A percentile compares a stretch with the other conserved stretches of the same genome.
Conservation (phyloP, 2,329 filamentous ascomycete genomes). For the Microsporum ferrugineum region DNA sequence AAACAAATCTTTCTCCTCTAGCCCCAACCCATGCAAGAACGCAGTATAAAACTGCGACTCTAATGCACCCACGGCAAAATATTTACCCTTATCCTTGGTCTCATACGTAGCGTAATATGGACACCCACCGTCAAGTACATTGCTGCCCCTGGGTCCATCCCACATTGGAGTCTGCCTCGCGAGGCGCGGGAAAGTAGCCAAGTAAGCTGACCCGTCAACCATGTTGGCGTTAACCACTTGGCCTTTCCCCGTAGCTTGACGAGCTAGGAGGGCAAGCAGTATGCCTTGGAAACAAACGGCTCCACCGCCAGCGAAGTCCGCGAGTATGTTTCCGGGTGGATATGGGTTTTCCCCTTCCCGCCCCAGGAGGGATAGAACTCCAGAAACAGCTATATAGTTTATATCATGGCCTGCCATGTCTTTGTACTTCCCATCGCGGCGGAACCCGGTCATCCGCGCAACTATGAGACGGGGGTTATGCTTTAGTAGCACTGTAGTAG, state of each 20-base stretch:
- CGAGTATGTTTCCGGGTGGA: slow-evolving; percentile 72
- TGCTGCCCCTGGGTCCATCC: slow-evolving; percentile 54
- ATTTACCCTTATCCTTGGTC: slow-evolving; percentile 60
- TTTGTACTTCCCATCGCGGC: slow-evolving; percentile 72
- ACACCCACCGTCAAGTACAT: slow-evolving; percentile 70
- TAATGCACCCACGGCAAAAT: slow-evolving; percentile 79
- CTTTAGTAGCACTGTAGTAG: slow-evolving; percentile 50
- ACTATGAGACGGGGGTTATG: slow-evolving; percentile 68
- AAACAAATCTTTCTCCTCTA: slow-evolving; percentile 39
- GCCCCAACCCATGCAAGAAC: slow-evolving; percentile 55
- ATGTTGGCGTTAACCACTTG: slow-evolving; percentile 95
- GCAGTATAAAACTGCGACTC: slow-evolving; percentile 73
- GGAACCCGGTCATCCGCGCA: slow-evolving; percentile 79
- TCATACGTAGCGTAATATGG: slow-evolving; percentile 87
- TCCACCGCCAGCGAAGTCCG: slow-evolving; percentile 84
- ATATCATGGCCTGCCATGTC: slow-evolving; percentile 92
- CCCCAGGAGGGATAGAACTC: slow-evolving; percentile 66
- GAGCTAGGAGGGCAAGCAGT: slow-evolving; percentile 61
- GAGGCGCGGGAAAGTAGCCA: slow-evolving; percentile 67
- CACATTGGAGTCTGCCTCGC: slow-evolving; percentile 53
- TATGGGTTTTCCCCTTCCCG: slow-evolving; percentile 57
- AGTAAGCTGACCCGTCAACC: slow-evolving; percentile 77
- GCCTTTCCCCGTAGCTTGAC: slow-evolving; percentile 54
- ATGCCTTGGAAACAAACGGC: slow-evolving; percentile 72
- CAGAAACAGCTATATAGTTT: slow-evolving; percentile 86